These are phyloP conservation scores for Tilletiaria anomala DNA, from an alignment of 1,284 basidiomycete species.

Conservation along the genomic window DNA sequence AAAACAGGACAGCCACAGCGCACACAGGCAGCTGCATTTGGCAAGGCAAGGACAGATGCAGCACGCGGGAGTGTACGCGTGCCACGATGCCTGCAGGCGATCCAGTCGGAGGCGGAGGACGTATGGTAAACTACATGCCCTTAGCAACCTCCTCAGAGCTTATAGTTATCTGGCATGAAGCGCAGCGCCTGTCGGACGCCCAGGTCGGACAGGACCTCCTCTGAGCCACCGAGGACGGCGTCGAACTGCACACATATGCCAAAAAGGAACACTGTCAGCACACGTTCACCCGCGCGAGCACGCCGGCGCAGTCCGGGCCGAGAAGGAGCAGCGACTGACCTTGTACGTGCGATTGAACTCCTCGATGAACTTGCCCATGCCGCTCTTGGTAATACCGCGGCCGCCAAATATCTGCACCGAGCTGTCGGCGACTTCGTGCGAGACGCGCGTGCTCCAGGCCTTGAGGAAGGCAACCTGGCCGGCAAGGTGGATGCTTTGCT, in stretches of 20 bases:
- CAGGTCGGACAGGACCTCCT: conserved; percentile 45
- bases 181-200: conserved; percentile 44
- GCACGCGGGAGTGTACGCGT: too few species aligned
- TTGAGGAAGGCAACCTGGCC: conserved; percentile 67
- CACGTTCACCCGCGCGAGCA: too few species aligned
- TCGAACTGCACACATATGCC: conserved; percentile 18
- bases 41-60: too few species aligned
- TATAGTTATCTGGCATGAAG: conserved; percentile 30
- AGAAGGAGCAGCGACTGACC: conserved; percentile 44
- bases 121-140: too few species aligned
- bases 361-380: conserved; percentile 49
- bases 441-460: conserved; percentile 38
- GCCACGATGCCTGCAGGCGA: too few species aligned
- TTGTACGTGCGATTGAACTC: conserved; percentile 54
- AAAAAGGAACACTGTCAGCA: not conserved
- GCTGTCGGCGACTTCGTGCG: conserved; percentile 50
- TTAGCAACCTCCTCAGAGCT: conserved; percentile 6
- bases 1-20: too few species aligned
- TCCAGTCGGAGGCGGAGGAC: too few species aligned
- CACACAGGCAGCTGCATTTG: too few species aligned
- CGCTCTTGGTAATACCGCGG: conserved; percentile 52
- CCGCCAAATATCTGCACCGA: conserved; percentile 62
- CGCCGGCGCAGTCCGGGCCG: not conserved
- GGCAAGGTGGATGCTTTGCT: conserved; percentile 48
- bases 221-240: conserved; percentile 40